phyloP scores from a whole-genome alignment of 2,329 filamentous ascomycete genomes.

The Eurotiales sp. region DNA sequence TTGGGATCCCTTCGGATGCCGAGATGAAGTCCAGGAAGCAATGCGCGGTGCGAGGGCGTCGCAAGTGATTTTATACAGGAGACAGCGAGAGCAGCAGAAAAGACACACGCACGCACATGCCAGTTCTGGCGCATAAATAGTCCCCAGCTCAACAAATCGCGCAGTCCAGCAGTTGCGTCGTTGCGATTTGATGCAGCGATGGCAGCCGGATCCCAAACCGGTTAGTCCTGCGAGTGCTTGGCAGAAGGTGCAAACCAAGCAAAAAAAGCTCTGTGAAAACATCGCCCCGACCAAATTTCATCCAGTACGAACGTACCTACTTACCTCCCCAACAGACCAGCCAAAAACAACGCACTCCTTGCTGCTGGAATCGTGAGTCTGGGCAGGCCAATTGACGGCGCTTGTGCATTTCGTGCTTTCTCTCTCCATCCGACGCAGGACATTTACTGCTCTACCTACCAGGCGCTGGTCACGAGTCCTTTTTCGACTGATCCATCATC shows the following conservation, averaged over 20 bases:
- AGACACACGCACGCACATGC: too few relatives aligned
- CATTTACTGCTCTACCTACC: background rate
- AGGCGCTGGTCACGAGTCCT: constrained; percentile 1
- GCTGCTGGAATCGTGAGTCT: constrained; percentile 8
- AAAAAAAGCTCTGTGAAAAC: constrained; percentile 14
- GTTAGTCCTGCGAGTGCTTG: background rate
- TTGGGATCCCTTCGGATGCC: too few relatives aligned
- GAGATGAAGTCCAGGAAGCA: constrained; percentile 3
- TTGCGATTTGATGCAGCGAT: background rate
- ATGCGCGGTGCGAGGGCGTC: background rate
- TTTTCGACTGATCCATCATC: background rate
- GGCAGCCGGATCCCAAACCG: background rate
- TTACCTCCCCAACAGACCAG: background rate
- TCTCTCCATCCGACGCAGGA: background rate
- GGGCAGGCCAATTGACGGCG: constrained; percentile 1
- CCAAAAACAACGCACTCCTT: background rate
- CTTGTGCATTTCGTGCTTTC: background rate
- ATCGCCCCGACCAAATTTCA: constrained; percentile 15
- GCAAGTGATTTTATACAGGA: background rate
- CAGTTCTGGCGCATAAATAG: too few relatives aligned
- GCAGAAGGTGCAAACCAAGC: too few relatives aligned
- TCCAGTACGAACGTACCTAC: constrained; percentile 8
- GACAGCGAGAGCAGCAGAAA: too few relatives aligned
- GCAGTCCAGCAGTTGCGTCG: background rate
- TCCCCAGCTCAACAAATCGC: background rate